Conservation (phyloP, 2,329 filamentous ascomycete genomes). For the Pyrenochaeta sp. region DNA sequence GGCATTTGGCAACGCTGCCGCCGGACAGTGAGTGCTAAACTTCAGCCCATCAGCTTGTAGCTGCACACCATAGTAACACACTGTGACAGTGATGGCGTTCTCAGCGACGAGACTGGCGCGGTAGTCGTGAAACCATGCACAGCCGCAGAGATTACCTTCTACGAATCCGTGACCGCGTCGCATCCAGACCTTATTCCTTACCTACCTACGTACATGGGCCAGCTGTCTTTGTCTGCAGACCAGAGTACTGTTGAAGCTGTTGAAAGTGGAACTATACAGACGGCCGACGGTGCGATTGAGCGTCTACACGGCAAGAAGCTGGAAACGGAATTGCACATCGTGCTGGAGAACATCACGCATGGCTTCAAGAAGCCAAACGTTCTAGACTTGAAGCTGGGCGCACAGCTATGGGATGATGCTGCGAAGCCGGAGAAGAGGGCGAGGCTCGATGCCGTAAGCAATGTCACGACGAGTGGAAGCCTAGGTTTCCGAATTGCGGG, state of each 20-base stretch:
- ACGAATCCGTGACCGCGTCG: conserved; percentile 72
- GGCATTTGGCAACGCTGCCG: conserved; percentile 78
- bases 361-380: conserved; percentile 89
- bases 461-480: conserved; percentile 66
- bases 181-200: conserved; percentile 79
- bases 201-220: conserved; percentile 87
- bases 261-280: conserved; percentile 41
- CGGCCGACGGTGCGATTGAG: conserved; percentile 36
- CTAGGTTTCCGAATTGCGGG: conserved; percentile 72
- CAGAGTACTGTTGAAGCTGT: conserved; percentile 19
- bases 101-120: conserved; percentile 82
- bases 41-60: conserved; percentile 7
- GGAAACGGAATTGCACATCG: conserved; percentile 79
- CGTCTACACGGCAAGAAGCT: conserved; percentile 69
- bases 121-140: conserved; percentile 96
- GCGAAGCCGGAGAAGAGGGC: conserved; percentile 66
- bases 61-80: conserved; percentile 14
- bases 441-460: conserved; percentile 66
- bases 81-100: conserved; percentile 78
- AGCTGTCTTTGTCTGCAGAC: conserved; percentile 65
- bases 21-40: conserved; percentile 75
- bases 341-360: conserved; percentile 82
- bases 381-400: conserved; percentile 90
- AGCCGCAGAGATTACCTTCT: conserved; percentile 84
- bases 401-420: conserved; percentile 82